These are phyloP conservation scores for Nasturtium officinale DNA, from an alignment of 345 rosid species.

Conservation along the genomic window DNA sequence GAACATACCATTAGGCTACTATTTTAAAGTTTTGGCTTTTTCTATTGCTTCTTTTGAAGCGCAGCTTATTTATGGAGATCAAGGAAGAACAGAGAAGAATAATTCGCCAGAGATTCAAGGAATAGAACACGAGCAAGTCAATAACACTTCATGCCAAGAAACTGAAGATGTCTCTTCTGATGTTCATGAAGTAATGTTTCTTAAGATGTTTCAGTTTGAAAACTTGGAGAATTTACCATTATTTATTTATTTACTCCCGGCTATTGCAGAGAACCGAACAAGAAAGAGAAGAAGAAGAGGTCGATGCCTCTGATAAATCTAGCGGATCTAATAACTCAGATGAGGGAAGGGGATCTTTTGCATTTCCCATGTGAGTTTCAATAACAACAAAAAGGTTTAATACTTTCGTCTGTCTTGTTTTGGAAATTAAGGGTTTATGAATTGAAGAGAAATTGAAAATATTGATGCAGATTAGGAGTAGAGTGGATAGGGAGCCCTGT, in stretches of 20 bases:
- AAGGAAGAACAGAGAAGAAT: constrained; percentile 22
- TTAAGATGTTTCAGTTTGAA: constrained; percentile 11
- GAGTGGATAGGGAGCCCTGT: constrained; percentile 78
- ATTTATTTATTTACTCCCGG: background rate
- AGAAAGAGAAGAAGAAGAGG: constrained; percentile 34
- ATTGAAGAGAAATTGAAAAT: background rate
- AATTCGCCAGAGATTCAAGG: background rate
- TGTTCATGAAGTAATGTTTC: constrained; percentile 27
- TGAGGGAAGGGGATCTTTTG: constrained; percentile 63
- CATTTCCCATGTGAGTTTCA: constrained; percentile 69
- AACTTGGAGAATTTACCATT: background rate
- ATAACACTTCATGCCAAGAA: constrained; percentile 21
- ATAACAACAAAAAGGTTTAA: background rate
- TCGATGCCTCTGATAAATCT: constrained; percentile 45
- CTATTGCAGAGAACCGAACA: constrained; percentile 34
- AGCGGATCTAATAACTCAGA: constrained; percentile 59
- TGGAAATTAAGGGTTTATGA: background rate
- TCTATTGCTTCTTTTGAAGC: background rate
- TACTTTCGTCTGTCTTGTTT: background rate
- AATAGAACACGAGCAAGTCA: constrained; percentile 17
- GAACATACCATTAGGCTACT: background rate
- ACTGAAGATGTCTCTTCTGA: constrained; percentile 35
- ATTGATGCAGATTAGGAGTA: constrained; percentile 57
- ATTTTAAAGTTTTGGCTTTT: background rate
- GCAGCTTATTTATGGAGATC: constrained; percentile 46